Conservation (phyloP, 305 asterid genomes). For the Rubia peregrina region DNA sequence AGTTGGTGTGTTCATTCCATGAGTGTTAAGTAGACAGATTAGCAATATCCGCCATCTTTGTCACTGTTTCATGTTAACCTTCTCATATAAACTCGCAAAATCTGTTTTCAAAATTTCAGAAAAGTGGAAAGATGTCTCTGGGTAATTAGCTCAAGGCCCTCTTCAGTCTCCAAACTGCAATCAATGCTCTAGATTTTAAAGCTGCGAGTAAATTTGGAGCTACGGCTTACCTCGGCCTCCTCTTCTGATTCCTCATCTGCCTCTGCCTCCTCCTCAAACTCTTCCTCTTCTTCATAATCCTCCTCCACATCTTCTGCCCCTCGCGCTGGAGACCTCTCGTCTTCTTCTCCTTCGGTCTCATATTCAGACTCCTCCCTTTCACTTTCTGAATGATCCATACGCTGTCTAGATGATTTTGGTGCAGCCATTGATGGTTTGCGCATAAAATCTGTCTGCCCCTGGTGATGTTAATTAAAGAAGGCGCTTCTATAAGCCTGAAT, state of each 20-base stretch:
- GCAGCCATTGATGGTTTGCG: conserved; percentile 36
- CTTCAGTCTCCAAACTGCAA: conserved; percentile 5
- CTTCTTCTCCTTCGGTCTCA: conserved; percentile 94
- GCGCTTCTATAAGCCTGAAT: neutral
- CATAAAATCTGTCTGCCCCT: neutral
- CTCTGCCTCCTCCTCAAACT: conserved; percentile 50
- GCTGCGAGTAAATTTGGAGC: conserved; percentile 11
- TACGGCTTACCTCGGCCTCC: conserved; percentile 66
- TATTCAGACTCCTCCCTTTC: conserved; percentile 94
- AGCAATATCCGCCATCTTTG: neutral
- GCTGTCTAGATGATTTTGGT: conserved; percentile 66
- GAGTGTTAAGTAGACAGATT: neutral
- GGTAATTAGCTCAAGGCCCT: conserved; percentile 1
- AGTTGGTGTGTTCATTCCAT: neutral
- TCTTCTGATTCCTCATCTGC: conserved; percentile 78
- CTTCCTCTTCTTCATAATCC: conserved; percentile 47
- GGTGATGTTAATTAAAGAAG: conserved; percentile 2
- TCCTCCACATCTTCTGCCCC: conserved; percentile 56
- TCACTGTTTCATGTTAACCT: neutral
- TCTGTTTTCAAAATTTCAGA: neutral
- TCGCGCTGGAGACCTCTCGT: conserved; percentile 47
- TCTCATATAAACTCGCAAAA: neutral
- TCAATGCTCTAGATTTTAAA: conserved; percentile 3
- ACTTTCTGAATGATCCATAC: conserved; percentile 67
- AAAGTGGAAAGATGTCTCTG: neutral